Conservation (phyloP, 139 green algal genomes). For the Micractinium conductrix region DNA sequence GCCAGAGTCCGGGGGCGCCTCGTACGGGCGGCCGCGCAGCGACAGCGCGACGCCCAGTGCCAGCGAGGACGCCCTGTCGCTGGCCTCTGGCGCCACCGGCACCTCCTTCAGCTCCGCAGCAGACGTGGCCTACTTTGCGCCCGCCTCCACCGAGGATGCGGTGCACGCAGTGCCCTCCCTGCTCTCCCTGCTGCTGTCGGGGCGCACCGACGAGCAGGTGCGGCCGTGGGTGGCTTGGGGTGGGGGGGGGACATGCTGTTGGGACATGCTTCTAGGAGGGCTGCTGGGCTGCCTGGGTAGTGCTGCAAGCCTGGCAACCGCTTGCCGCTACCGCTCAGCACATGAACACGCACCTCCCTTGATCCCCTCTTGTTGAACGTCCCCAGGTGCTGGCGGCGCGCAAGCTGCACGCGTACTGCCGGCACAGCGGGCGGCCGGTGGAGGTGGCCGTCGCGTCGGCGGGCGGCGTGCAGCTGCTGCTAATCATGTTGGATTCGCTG, state of each 20-base stretch:
- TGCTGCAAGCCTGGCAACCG: no score
- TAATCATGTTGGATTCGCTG: conserved; percentile 38
- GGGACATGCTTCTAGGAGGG: no score
- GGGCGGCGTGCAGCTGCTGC: conserved; percentile 36
- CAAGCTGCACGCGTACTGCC: conserved; percentile 38
- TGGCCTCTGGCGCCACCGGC: conserved; percentile 10
- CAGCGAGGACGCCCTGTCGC: conserved; percentile 2
- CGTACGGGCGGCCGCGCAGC: conserved; percentile 6
- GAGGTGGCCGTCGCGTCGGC: neutral
- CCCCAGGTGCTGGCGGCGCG: conserved; percentile 30
- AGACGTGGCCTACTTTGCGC: neutral
- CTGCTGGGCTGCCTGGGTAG: neutral
- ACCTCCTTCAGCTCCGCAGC: conserved; percentile 3
- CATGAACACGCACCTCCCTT: no score
- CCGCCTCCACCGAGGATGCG: conserved; percentile 23
- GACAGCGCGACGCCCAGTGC: conserved; percentile 8
- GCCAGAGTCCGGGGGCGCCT: neutral
- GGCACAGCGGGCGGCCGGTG: conserved; percentile 20
- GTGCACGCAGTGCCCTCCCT: conserved; percentile 40
- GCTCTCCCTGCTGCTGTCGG: conserved; percentile 31
- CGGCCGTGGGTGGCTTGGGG: neutral
- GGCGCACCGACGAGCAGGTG: conserved; percentile 34
- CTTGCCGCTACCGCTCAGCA: no score
- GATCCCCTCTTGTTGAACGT: neutral
- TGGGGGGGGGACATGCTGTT: no score